These are phyloP conservation scores for Schizonepeta tenuifolia DNA, from an alignment of 257 asterid species.

Conservation along the genomic window DNA sequence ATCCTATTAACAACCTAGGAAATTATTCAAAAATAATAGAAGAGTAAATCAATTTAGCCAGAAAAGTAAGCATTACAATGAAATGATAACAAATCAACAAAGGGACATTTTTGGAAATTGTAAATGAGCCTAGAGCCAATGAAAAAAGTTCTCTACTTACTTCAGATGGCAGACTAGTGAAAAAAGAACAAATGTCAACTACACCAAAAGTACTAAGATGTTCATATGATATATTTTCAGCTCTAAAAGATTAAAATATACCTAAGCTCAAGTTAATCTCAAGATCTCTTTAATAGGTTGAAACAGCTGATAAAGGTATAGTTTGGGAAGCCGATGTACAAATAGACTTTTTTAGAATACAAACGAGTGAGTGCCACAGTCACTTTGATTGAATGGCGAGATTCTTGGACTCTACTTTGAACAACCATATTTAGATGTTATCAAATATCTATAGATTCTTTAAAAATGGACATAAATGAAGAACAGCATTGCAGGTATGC, in stretches of 20 bases:
- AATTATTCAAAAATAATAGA: conserved; percentile 24
- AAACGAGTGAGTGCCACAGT: neutral
- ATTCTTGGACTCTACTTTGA: neutral
- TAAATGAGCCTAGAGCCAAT: conserved; percentile 9
- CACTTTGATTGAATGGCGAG: neutral
- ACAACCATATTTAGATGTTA: neutral
- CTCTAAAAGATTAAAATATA: conserved; percentile 18
- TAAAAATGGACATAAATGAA: neutral
- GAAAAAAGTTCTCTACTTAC: neutral
- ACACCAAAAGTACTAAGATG: conserved; percentile 17
- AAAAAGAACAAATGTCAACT: conserved; percentile 18
- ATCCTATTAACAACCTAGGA: conserved; percentile 92
- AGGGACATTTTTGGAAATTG: conserved; percentile 4
- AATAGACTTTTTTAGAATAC: neutral
- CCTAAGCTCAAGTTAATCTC: neutral
- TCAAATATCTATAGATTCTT: conserved; percentile 6
- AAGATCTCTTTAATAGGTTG: neutral
- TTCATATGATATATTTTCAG: conserved; percentile 16
- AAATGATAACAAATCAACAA: neutral
- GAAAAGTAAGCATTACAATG: conserved; percentile 19
- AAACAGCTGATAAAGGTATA: conserved; percentile 15
- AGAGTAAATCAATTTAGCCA: conserved; percentile 7
- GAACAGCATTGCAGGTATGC: too few species aligned
- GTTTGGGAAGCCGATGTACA: neutral
- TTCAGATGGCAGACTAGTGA: neutral